Conservation (phyloP, 73 alveolate genomes). For the Paramecium biaurelia region DNA sequence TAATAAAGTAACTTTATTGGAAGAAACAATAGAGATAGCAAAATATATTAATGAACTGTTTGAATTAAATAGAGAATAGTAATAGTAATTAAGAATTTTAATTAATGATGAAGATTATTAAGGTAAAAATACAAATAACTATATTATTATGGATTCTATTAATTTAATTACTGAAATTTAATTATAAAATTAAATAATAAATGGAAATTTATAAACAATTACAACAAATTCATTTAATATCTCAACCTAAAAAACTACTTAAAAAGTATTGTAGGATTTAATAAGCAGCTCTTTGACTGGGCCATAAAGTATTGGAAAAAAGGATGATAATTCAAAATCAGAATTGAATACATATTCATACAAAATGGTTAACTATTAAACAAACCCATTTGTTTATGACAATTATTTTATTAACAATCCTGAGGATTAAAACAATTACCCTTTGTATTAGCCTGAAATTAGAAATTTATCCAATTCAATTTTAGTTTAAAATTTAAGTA, state of each 20-base stretch:
- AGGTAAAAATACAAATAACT: neutral
- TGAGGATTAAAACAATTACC: neutral
- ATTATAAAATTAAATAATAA: neutral
- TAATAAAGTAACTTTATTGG: neutral
- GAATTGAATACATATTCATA: neutral
- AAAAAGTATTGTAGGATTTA: neutral
- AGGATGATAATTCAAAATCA: neutral
- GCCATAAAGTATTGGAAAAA: neutral
- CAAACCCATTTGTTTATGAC: neutral
- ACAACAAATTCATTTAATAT: neutral
- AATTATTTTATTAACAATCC: neutral
- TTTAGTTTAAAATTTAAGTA: neutral
- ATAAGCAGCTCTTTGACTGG: neutral
- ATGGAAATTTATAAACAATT: neutral
- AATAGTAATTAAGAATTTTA: neutral
- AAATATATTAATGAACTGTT: neutral
- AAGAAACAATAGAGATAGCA: neutral
- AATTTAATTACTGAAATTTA: neutral
- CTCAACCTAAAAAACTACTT: neutral
- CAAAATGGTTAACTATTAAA: neutral
- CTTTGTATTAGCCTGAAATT: neutral
- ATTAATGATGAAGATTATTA: neutral
- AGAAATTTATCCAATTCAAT: neutral
- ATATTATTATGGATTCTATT: neutral
- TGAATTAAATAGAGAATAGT: neutral